Conservation (phyloP, 345 rosid genomes). For the Lepidium aucheri region DNA sequence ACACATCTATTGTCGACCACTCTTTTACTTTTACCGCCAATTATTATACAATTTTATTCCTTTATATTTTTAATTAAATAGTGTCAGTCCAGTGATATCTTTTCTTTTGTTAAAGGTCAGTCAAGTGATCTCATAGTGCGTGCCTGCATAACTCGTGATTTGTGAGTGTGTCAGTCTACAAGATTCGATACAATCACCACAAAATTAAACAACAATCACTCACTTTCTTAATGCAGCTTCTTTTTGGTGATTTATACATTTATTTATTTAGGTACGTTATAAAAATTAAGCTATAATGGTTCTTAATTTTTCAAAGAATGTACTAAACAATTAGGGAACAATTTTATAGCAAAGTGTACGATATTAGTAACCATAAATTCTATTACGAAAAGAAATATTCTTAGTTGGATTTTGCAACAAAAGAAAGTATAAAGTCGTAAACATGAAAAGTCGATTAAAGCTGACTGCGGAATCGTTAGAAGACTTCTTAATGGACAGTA, state of each 20-base stretch:
- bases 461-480: conserved; percentile 1
- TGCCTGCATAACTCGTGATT: conserved; percentile 9
- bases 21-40: conserved; percentile 22
- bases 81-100: background rate
- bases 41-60: conserved; percentile 8
- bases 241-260: background rate
- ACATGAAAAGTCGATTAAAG: background rate
- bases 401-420: background rate
- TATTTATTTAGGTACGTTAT: background rate
- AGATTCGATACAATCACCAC: conserved; percentile 9
- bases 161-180: conserved; percentile 15
- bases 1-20: no score
- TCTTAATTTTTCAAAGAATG: background rate
- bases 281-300: background rate
- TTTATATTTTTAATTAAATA: background rate
- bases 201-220: background rate
- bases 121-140: conserved; percentile 5
- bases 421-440: background rate
- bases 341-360: background rate
- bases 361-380: background rate
- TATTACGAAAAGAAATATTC: background rate
- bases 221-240: background rate
- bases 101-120: background rate
- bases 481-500: background rate
- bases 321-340: background rate